A percentile compares a stretch with the other conserved stretches of the same genome.
phyloP scores from a whole-genome alignment of 768 basidiomycete species.

The Cyclocybe aegerita region DNA sequence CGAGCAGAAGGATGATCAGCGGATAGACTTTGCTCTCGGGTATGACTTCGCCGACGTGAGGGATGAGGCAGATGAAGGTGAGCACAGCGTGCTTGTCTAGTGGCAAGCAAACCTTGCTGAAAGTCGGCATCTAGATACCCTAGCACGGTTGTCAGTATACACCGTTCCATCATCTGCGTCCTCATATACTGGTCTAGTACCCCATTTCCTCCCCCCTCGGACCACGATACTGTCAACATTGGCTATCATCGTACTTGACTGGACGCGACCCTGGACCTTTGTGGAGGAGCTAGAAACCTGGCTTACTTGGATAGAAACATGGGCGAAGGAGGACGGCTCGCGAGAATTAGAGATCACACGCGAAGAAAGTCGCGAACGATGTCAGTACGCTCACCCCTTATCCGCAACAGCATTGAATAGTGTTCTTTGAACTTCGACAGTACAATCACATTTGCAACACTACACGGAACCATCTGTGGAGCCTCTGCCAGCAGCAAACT shows the following conservation, averaged over 20 bases:
- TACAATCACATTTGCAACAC: constrained; percentile 87
- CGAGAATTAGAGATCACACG: constrained; percentile 72
- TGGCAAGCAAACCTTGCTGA: background rate
- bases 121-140: constrained; percentile 55
- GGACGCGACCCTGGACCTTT: constrained; percentile 94
- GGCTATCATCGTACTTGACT: constrained; percentile 87
- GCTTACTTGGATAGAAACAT: constrained; percentile 83
- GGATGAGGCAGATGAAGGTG: constrained; percentile 94
- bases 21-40: constrained; percentile 80
- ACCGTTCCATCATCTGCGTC: constrained; percentile 82
- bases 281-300: constrained; percentile 81
- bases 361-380: constrained; percentile 80
- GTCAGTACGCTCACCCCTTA: constrained; percentile 44
- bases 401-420: background rate
- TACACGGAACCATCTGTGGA: constrained; percentile 81
- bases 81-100: constrained; percentile 18
- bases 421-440: constrained; percentile 35
- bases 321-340: constrained; percentile 69
- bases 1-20: constrained; percentile 56
- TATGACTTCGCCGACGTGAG: constrained; percentile 91
- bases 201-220: constrained; percentile 76
- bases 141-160: constrained; percentile 88
- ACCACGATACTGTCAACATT: constrained; percentile 67
- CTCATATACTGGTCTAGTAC: constrained; percentile 69
- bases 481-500: constrained; percentile 55